These are phyloP conservation scores for Cladosporium sp. DNA, from an alignment of 2,329 filamentous ascomycete species.

Conservation along the genomic window DNA sequence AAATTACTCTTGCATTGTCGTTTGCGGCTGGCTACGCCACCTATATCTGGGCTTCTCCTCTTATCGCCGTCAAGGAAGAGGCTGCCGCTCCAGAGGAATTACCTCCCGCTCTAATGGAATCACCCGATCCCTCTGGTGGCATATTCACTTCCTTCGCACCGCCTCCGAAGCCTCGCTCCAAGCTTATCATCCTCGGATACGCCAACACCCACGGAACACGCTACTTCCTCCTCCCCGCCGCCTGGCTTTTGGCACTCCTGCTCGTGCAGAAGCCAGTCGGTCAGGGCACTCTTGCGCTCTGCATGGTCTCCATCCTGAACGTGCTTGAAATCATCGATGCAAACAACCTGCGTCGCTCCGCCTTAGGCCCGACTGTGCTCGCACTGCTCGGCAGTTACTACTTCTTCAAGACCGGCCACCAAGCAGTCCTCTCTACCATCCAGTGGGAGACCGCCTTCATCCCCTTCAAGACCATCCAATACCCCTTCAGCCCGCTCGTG, in stretches of 20 bases:
- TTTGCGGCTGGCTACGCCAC: slow-evolving; percentile 80
- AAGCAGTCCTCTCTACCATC: slow-evolving; percentile 79
- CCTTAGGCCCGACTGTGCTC: slow-evolving; percentile 79
- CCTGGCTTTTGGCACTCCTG: slow-evolving; percentile 71
- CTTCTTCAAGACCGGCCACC: slow-evolving; percentile 97
- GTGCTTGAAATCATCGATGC: slow-evolving; percentile 62
- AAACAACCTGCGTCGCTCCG: slow-evolving; percentile 58
- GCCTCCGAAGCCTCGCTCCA: slow-evolving; percentile 29
- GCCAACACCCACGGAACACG: slow-evolving; percentile 89
- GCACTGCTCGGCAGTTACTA: slow-evolving; percentile 88
- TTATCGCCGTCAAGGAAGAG: slow-evolving; percentile 62
- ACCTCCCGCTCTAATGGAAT: slow-evolving; percentile 24
- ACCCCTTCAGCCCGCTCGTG: slow-evolving; percentile 83
- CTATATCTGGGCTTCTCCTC: slow-evolving; percentile 81
- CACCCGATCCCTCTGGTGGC: slow-evolving; percentile 24
- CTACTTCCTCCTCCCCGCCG: slow-evolving; percentile 78
- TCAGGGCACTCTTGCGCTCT: slow-evolving; percentile 72
- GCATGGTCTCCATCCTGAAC: slow-evolving; percentile 85
- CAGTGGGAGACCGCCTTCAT: slow-evolving; percentile 98
- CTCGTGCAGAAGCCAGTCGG: slow-evolving; percentile 95
- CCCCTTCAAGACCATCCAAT: slow-evolving; percentile 72
- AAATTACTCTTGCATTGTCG: slow-evolving; percentile 72
- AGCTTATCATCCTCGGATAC: slow-evolving; percentile 73
- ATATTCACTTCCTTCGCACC: slow-evolving; percentile 35
- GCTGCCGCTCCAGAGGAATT: slow-evolving; percentile 19